These are phyloP conservation scores for Agastache rugosa DNA, from an alignment of 257 asterid genomes.

Conservation along the genomic window DNA sequence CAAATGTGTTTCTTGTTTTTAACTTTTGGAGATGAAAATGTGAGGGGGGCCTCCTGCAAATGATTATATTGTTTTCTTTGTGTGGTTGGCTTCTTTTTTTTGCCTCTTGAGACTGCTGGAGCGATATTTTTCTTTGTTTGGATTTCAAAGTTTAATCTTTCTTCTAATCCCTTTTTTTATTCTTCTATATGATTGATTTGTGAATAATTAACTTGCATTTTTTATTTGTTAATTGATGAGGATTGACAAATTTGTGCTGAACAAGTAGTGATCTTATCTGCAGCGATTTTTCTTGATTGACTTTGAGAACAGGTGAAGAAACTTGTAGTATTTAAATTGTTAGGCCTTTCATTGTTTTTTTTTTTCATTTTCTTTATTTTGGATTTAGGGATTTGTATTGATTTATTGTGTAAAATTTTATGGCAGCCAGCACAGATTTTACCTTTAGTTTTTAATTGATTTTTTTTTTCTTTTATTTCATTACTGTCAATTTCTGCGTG, in stretches of 20 bases:
- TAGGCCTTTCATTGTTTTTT: neutral
- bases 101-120: neutral
- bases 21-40: neutral
- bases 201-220: neutral
- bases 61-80: neutral
- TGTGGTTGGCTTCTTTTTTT: neutral
- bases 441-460: neutral
- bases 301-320: neutral
- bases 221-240: neutral
- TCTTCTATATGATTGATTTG: neutral
- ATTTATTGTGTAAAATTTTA: neutral
- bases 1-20: neutral
- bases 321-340: neutral
- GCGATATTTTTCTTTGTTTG: neutral
- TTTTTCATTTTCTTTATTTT: neutral
- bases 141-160: neutral
- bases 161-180: neutral
- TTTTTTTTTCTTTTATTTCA: neutral
- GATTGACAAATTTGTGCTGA: neutral
- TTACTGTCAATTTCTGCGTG: neutral
- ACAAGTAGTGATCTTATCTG: neutral
- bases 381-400: neutral
- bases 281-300: neutral
- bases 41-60: neutral
- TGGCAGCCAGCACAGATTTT: neutral